Conservation (phyloP, 192 early-diverging fungal species). For the Backusella westeae region DNA sequence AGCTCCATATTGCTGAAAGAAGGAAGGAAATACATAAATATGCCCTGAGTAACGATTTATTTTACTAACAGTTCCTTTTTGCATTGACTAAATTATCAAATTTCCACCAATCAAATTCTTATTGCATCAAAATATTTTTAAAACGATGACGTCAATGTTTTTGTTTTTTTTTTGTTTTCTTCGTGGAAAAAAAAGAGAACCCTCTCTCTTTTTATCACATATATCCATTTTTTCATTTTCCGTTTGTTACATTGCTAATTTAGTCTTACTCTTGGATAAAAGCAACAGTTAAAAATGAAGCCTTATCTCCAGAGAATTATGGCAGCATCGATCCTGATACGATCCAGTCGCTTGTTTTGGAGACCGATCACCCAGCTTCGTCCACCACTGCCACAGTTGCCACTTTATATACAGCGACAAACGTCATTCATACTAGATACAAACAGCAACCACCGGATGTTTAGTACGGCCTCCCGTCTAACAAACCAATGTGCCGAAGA, state of each 20-base stretch:
- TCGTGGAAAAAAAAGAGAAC: background rate
- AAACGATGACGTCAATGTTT: background rate
- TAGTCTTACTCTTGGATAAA: background rate
- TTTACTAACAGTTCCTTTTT: background rate
- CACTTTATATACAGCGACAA: background rate
- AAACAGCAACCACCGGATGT: background rate
- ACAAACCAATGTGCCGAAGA: background rate
- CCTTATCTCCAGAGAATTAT: conserved; percentile 8
- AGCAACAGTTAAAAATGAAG: background rate
- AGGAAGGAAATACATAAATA: background rate
- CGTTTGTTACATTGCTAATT: background rate
- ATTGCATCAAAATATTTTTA: background rate
- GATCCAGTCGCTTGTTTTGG: background rate
- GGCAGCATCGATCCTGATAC: conserved; percentile 6
- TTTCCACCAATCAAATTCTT: background rate
- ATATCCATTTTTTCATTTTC: background rate
- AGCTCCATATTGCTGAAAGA: background rate
- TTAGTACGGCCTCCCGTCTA: background rate
- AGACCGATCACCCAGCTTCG: background rate
- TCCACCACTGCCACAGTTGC: background rate
- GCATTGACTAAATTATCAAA: background rate
- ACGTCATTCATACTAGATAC: background rate
- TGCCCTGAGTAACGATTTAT: background rate
- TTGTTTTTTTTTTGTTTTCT: background rate
- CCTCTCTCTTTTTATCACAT: background rate